phyloP scores from a whole-genome alignment of 768 basidiomycete species.

The Psilocybe subaeruginosa region DNA sequence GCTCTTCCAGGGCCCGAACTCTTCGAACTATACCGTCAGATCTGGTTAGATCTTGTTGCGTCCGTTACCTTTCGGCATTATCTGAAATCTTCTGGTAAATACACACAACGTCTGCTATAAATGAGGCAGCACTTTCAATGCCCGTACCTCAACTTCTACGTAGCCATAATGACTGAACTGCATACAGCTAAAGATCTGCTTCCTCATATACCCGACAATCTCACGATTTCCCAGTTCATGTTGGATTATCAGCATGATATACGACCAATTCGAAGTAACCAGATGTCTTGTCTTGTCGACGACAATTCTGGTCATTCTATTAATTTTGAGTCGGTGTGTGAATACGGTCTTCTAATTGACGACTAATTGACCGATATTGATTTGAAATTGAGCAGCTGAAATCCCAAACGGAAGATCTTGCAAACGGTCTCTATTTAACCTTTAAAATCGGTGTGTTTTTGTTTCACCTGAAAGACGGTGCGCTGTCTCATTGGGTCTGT shows the following conservation, averaged over 20 bases:
- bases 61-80: constrained; percentile 16
- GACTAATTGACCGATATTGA: neutral
- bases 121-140: neutral
- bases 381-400: constrained; percentile 32
- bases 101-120: constrained; percentile 3
- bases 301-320: constrained; percentile 45
- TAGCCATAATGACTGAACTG: constrained; percentile 30
- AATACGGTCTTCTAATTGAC: neutral
- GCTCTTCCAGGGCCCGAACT: constrained; percentile 9
- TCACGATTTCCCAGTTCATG: constrained; percentile 61
- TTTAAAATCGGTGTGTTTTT: constrained; percentile 38
- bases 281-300: constrained; percentile 54
- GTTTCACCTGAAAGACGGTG: neutral
- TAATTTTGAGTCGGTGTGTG: constrained; percentile 41
- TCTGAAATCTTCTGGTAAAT: constrained; percentile 10
- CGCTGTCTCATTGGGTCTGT: neutral
- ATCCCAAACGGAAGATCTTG: constrained; percentile 40
- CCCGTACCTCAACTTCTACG: neutral
- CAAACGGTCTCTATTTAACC: constrained; percentile 37
- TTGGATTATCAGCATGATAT: constrained; percentile 50
- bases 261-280: constrained; percentile 37
- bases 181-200: constrained; percentile 25
- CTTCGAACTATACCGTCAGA: constrained; percentile 15
- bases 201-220: constrained; percentile 52
- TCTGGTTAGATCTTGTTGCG: constrained; percentile 13